Evolutionary conservation across 495 filamentous ascomycete genomes (phyloP).

Genomic region (Ramalina intermedia): DNA sequence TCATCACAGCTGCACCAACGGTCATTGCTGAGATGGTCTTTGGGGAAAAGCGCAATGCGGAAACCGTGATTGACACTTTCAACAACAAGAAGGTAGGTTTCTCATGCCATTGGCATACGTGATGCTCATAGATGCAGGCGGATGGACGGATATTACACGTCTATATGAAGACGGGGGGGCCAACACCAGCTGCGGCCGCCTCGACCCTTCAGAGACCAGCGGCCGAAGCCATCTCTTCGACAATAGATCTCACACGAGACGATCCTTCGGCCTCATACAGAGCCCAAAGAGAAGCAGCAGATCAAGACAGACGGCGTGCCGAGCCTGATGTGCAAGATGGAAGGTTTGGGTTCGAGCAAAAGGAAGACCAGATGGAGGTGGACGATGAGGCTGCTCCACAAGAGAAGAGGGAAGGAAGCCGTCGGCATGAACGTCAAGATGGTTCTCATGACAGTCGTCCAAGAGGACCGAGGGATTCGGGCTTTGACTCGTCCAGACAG

Average conservation of each 20-base stretch:
- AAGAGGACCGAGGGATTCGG: no score
- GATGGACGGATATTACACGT: constrained; percentile 74
- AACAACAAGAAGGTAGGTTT: constrained; percentile 65
- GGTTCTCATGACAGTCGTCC: constrained; percentile 3
- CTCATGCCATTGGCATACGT: constrained; percentile 1
- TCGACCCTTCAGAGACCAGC: constrained; percentile 21
- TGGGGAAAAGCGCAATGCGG: constrained; percentile 58
- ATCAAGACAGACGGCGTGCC: constrained; percentile 30
- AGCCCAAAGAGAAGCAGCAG: constrained; percentile 30
- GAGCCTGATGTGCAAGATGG: constrained; percentile 44
- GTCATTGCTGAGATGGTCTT: constrained; percentile 83
- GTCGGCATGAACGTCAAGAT: constrained; percentile 1
- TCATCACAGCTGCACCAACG: constrained; percentile 54
- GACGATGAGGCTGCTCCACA: constrained; percentile 5
- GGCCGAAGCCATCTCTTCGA: constrained; percentile 15
- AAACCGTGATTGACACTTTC: constrained; percentile 68
- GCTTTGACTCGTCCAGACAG: constrained; percentile 3
- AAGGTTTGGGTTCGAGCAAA: constrained; percentile 38
- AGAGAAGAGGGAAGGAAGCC: not conserved
- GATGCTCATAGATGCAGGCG: constrained; percentile 36
- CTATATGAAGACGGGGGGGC: constrained; percentile 44
- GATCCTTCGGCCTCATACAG: constrained; percentile 21
- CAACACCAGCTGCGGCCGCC: constrained; percentile 14
- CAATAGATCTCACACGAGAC: constrained; percentile 15
- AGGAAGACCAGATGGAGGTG: constrained; percentile 34